Evolutionary conservation across 177 flowering plant genomes (phyloP).

Genomic region (Vitis hybrid): DNA sequence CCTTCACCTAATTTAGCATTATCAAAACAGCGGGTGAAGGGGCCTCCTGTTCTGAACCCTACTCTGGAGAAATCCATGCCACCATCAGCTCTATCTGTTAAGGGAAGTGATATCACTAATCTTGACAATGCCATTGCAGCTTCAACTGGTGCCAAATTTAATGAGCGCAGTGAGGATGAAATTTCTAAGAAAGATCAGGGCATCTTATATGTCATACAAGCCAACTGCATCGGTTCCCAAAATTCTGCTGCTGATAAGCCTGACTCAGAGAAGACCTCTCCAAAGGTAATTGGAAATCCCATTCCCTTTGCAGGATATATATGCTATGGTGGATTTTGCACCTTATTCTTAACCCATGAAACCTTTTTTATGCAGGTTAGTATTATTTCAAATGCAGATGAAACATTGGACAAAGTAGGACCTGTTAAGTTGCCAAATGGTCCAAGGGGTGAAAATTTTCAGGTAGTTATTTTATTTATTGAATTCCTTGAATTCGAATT

Average conservation of each 20-base stretch:
- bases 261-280: conserved; percentile 7
- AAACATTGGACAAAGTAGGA: conserved; percentile 4
- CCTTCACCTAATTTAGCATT: conserved; percentile 12
- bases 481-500: neutral
- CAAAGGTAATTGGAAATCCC: conserved; percentile 29
- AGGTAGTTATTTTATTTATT: conserved; percentile 18
- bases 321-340: neutral
- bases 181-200: conserved; percentile 15
- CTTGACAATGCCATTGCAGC: conserved; percentile 1
- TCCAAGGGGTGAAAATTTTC: conserved; percentile 8
- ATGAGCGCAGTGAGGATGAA: conserved; percentile 5
- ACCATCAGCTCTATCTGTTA: conserved; percentile 11
- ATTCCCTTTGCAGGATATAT: neutral
- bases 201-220: conserved; percentile 5
- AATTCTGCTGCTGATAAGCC: conserved; percentile 9
- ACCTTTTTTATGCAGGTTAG: conserved; percentile 17
- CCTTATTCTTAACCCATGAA: conserved; percentile 7
- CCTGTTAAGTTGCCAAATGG: conserved; percentile 9
- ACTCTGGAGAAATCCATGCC: conserved; percentile 7
- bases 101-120: conserved; percentile 1
- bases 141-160: conserved; percentile 6
- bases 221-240: conserved; percentile 6
- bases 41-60: conserved; percentile 3
- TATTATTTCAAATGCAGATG: conserved; percentile 10
- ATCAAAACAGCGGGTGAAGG: conserved; percentile 13